A percentile compares a stretch with the other conserved stretches of the same genome.
phyloP scores from a whole-genome alignment of 1,284 basidiomycete species.

The Ceratobasidium sp. region DNA sequence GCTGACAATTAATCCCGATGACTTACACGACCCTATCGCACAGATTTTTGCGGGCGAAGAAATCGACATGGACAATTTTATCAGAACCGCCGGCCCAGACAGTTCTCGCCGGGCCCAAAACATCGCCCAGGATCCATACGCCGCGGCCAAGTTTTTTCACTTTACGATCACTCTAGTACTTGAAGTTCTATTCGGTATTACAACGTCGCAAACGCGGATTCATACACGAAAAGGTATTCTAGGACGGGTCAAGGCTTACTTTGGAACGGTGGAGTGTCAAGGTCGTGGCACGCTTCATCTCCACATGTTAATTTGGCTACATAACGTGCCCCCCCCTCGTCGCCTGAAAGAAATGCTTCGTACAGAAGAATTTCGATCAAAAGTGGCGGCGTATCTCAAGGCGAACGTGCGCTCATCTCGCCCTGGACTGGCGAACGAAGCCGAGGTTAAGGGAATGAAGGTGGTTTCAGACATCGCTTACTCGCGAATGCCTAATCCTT shows the following conservation, averaged over 20 bases:
- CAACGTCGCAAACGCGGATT: slow-evolving; percentile 51
- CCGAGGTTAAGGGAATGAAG: background rate
- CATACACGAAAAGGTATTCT: slow-evolving; percentile 51
- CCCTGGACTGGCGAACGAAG: slow-evolving; percentile 44
- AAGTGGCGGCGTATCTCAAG: slow-evolving; percentile 15
- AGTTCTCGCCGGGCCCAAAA: slow-evolving; percentile 54
- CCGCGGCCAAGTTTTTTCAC: slow-evolving; percentile 61
- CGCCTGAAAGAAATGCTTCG: too few species aligned
- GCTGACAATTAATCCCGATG: slow-evolving; percentile 57
- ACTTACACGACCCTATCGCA: slow-evolving; percentile 57
- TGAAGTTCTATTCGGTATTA: slow-evolving; percentile 58
- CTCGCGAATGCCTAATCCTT: slow-evolving; percentile 1
- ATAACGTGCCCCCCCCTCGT: slow-evolving; percentile 26
- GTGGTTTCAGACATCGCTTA: slow-evolving; percentile 41
- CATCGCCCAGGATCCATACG: slow-evolving; percentile 60
- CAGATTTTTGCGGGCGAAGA: slow-evolving; percentile 61
- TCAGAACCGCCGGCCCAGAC: slow-evolving; percentile 54
- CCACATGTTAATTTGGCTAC: slow-evolving; percentile 55
- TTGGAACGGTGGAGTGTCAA: slow-evolving; percentile 56
- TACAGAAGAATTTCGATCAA: slow-evolving; percentile 27
- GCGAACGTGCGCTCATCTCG: background rate
- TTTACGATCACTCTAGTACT: slow-evolving; percentile 58
- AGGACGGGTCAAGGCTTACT: slow-evolving; percentile 55
- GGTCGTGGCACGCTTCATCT: slow-evolving; percentile 55
- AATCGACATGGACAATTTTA: slow-evolving; percentile 60